Percentiles rank a stretch among this genome's conserved stretches.
Evolutionary conservation across 495 filamentous ascomycete species (phyloP).

Genomic region (Penicillium riverlandense): DNA sequence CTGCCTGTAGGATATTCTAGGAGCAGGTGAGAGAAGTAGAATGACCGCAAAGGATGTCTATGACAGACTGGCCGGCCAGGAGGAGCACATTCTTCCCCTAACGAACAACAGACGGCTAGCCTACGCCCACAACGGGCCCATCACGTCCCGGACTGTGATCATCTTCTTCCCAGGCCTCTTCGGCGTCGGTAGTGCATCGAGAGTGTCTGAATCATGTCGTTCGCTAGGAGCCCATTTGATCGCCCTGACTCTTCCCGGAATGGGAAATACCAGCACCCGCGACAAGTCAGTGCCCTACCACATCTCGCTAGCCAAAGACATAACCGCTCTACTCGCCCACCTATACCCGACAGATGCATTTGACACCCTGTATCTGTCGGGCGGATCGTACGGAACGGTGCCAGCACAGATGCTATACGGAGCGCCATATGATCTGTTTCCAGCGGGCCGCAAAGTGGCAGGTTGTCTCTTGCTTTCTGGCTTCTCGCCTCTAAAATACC

Average conservation of each 20-base stretch:
- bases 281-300: slow-evolving; percentile 3
- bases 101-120: slow-evolving; percentile 1
- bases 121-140: slow-evolving; percentile 3
- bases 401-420: slow-evolving; percentile 4
- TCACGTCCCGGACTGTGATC: neutral
- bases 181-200: neutral
- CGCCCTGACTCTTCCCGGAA: neutral
- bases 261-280: slow-evolving; percentile 1
- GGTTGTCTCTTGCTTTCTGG: slow-evolving; percentile 1
- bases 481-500: neutral
- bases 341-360: slow-evolving; percentile 2
- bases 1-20: no score
- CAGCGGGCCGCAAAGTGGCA: slow-evolving; percentile 1
- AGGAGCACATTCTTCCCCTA: neutral
- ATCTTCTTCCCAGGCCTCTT: slow-evolving; percentile 2
- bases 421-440: slow-evolving; percentile 2
- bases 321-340: neutral
- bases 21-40: no score
- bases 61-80: neutral
- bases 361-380: slow-evolving; percentile 1
- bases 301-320: neutral
- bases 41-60: neutral
- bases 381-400: slow-evolving; percentile 3
- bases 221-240: slow-evolving; percentile 1
- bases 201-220: slow-evolving; percentile 1